Conservation (phyloP, 805 yeast species). For the Yarrowia sp. region DNA sequence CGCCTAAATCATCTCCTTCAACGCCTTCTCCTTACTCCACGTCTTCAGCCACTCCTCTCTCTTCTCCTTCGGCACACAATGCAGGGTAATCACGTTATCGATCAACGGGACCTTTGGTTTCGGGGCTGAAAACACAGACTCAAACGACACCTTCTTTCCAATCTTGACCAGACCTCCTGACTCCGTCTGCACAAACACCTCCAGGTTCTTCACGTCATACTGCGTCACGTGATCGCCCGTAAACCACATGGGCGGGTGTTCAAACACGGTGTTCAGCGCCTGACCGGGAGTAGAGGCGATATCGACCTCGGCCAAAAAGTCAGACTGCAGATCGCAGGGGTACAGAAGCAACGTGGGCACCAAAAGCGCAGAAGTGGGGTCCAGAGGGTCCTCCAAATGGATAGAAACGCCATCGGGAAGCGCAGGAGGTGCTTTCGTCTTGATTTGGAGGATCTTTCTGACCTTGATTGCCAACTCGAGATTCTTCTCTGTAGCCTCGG, state of each 20-base stretch:
- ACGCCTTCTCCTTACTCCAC: slow-evolving; percentile 49
- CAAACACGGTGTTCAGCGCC: slow-evolving; percentile 63
- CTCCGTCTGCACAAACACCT: slow-evolving; percentile 81
- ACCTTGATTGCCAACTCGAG: slow-evolving; percentile 66
- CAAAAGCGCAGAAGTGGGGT: slow-evolving; percentile 71
- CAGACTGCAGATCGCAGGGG: slow-evolving; percentile 85
- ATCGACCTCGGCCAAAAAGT: slow-evolving; percentile 75
- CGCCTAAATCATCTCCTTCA: neutral
- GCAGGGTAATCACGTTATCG: slow-evolving; percentile 73
- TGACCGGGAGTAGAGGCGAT: slow-evolving; percentile 74
- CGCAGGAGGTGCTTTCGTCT: slow-evolving; percentile 63
- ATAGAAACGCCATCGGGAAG: slow-evolving; percentile 53
- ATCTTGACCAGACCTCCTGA: slow-evolving; percentile 85
- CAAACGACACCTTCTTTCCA: slow-evolving; percentile 75
- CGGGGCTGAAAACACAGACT: slow-evolving; percentile 66
- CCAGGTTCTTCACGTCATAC: slow-evolving; percentile 65
- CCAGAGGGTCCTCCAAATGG: slow-evolving; percentile 46
- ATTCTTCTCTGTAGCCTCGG: slow-evolving; percentile 51
- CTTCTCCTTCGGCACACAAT: slow-evolving; percentile 77
- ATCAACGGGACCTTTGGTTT: slow-evolving; percentile 76
- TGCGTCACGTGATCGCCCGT: slow-evolving; percentile 61
- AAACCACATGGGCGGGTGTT: slow-evolving; percentile 75
- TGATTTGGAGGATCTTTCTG: slow-evolving; percentile 62
- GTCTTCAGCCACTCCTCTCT: slow-evolving; percentile 65
- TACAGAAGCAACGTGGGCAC: slow-evolving; percentile 82